Conservation (phyloP, 495 filamentous ascomycete genomes). For the Penicillium pulvis region DNA sequence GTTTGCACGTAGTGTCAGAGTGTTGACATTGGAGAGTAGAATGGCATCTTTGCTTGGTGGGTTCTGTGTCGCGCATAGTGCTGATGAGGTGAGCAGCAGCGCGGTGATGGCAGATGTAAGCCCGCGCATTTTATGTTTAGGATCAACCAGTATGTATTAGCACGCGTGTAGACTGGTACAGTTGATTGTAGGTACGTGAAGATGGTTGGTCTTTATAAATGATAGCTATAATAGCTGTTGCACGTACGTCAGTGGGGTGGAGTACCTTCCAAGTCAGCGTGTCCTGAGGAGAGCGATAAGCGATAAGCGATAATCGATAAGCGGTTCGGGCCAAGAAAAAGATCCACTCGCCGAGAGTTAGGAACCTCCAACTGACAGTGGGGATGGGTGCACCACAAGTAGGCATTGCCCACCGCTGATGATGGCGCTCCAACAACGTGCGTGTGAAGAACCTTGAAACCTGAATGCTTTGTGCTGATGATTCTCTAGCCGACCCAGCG, state of each 20-base stretch:
- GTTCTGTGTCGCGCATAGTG: constrained; percentile 23
- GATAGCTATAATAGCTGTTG: neutral
- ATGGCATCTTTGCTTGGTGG: constrained; percentile 60
- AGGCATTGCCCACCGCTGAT: constrained; percentile 31
- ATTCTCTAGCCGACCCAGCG: constrained; percentile 34
- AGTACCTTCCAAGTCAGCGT: constrained; percentile 6
- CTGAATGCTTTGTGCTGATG: constrained; percentile 15
- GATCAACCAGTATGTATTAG: neutral
- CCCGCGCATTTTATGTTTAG: neutral
- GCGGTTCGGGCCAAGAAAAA: constrained; percentile 21
- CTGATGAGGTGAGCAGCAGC: constrained; percentile 18
- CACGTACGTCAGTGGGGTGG: neutral
- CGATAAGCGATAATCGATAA: constrained; percentile 23
- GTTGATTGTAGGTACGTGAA: neutral
- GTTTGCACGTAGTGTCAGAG: constrained; percentile 71
- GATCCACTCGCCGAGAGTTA: constrained; percentile 20
- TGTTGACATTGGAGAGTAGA: constrained; percentile 74
- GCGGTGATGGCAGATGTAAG: constrained; percentile 3
- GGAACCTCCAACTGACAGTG: constrained; percentile 19
- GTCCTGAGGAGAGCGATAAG: constrained; percentile 11
- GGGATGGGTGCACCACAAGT: constrained; percentile 31
- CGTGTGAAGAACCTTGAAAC: constrained; percentile 14
- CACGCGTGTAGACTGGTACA: neutral
- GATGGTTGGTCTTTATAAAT: neutral
- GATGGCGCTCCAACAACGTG: constrained; percentile 43